Percentiles rank a stretch among this genome's conserved stretches.
These are phyloP conservation scores for Glycine latifolia DNA, from an alignment of 306 rosid species.

Conservation along the genomic window DNA sequence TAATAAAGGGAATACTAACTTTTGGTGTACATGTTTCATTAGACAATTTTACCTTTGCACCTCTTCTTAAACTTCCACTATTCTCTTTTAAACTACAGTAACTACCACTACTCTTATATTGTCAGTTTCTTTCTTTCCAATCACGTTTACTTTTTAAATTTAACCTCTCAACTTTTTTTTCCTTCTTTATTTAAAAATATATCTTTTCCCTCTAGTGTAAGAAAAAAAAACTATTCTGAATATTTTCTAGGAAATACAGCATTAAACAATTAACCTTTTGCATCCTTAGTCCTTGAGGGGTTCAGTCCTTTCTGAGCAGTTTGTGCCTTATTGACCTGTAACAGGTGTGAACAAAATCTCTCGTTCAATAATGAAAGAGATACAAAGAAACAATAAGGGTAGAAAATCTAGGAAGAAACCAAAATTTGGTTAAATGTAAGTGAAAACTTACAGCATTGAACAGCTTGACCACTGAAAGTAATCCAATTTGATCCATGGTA, in stretches of 20 bases:
- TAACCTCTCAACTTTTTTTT: too few relatives aligned
- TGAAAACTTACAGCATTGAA: conserved; percentile 91
- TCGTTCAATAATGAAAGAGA: conserved; percentile 11
- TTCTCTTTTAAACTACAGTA: too few relatives aligned
- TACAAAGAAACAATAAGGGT: background rate
- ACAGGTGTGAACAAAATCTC: conserved; percentile 36
- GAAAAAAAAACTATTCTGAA: background rate
- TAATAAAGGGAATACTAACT: too few relatives aligned
- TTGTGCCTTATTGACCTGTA: conserved; percentile 97
- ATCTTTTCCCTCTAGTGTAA: too few relatives aligned
- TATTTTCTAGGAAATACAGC: conserved; percentile 10
- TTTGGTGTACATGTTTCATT: too few relatives aligned
- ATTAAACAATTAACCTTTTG: conserved; percentile 68
- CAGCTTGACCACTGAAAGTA: conserved; percentile 86
- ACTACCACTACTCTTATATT: too few relatives aligned
- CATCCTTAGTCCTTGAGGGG: conserved; percentile 79
- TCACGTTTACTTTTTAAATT: too few relatives aligned
- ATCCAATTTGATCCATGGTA: conserved; percentile 55
- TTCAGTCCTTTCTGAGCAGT: conserved; percentile 82
- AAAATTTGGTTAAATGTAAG: conserved; percentile 7
- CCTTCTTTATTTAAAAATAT: too few relatives aligned
- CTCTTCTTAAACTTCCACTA: too few relatives aligned
- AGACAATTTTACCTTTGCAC: too few relatives aligned
- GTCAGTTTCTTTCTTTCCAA: too few relatives aligned
- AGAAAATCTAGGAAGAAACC: conserved; percentile 3